phyloP scores from a whole-genome alignment of 805 yeast genomes.

The Yarrowia sp. region DNA sequence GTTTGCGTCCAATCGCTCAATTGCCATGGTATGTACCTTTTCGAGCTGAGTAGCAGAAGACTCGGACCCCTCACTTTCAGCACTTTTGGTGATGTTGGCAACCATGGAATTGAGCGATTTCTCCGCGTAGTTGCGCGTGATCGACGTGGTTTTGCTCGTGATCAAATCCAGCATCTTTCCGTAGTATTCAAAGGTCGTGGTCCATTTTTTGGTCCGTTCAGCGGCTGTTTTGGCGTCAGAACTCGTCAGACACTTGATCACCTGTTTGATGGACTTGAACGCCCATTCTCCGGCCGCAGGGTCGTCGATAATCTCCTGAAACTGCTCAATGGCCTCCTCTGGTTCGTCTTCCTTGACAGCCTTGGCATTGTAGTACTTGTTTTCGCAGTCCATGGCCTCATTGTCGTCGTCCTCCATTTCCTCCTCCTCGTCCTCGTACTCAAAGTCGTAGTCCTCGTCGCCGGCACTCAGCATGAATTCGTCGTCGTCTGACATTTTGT shows the following conservation, averaged over 20 bases:
- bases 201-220: constrained; percentile 28
- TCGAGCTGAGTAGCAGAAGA: constrained; percentile 29
- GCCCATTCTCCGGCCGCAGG: constrained; percentile 36
- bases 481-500: constrained; percentile 39
- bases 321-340: constrained; percentile 35
- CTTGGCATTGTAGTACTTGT: constrained; percentile 42
- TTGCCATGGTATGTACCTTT: constrained; percentile 32
- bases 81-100: constrained; percentile 33
- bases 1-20: constrained; percentile 32
- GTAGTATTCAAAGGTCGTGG: constrained; percentile 31
- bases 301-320: constrained; percentile 33
- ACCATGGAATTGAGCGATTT: constrained; percentile 38
- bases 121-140: constrained; percentile 38
- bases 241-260: constrained; percentile 35
- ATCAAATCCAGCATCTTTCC: constrained; percentile 30
- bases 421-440: constrained; percentile 41
- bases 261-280: constrained; percentile 39
- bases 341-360: constrained; percentile 38
- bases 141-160: constrained; percentile 24
- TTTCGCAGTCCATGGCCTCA: constrained; percentile 31
- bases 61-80: constrained; percentile 26
- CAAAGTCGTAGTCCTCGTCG: constrained; percentile 42
- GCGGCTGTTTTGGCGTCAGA: neutral
- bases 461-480: constrained; percentile 42
- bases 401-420: constrained; percentile 33